Conservation (phyloP, 129 eudicot genomes). For the Saposhnikovia divaricata region DNA sequence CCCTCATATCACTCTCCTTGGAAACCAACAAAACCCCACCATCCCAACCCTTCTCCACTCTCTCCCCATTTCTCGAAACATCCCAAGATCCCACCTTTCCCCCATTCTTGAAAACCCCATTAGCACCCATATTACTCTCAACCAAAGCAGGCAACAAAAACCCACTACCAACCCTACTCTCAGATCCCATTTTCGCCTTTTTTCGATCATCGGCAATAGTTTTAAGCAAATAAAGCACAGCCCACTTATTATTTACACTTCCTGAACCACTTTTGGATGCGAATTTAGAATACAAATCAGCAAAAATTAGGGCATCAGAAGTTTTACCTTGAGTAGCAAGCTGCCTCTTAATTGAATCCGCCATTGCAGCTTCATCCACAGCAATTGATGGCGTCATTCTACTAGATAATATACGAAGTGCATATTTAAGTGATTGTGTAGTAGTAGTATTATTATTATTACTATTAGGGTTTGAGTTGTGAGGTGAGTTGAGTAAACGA, state of each 20-base stretch:
- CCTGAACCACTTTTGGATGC: slow-evolving; percentile 65
- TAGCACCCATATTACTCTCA: slow-evolving; percentile 22
- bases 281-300: slow-evolving; percentile 78
- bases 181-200: slow-evolving; percentile 5
- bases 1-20: slow-evolving; percentile 65
- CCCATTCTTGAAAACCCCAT: slow-evolving; percentile 19
- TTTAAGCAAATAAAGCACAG: slow-evolving; percentile 85
- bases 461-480: slow-evolving; percentile 34
- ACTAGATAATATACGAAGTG: slow-evolving; percentile 75
- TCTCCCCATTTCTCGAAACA: slow-evolving; percentile 24
- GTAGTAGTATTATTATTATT: not conserved
- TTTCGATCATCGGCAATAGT: slow-evolving; percentile 75
- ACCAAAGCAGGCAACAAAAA: slow-evolving; percentile 50
- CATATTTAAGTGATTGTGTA: slow-evolving; percentile 55
- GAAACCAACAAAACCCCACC: slow-evolving; percentile 69
- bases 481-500: slow-evolving; percentile 45
- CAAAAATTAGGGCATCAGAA: slow-evolving; percentile 66
- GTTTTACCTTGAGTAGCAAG: slow-evolving; percentile 84
- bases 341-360: slow-evolving; percentile 72
- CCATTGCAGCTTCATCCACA: slow-evolving; percentile 73
- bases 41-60: slow-evolving; percentile 26
- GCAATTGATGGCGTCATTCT: slow-evolving; percentile 87
- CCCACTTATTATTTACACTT: slow-evolving; percentile 79
- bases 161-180: slow-evolving; percentile 19
- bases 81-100: slow-evolving; percentile 15